Evolutionary conservation across 768 basidiomycete species (phyloP).

Genomic region (Xanthoconium purpureum): DNA sequence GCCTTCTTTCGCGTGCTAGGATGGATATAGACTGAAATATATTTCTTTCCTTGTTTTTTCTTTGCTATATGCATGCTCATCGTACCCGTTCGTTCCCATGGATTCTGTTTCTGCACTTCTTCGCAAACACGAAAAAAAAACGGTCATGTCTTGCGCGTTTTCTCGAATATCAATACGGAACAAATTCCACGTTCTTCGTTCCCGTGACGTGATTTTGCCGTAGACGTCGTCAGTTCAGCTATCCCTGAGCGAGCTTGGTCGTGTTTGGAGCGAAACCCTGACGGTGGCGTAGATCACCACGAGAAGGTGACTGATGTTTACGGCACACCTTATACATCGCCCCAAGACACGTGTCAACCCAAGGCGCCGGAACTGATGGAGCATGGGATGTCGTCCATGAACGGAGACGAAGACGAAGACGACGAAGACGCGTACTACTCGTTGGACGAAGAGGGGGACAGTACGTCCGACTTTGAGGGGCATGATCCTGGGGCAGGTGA

Average conservation of each 20-base stretch:
- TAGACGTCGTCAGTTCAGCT: slow-evolving; percentile 1
- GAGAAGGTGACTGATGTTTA: slow-evolving; percentile 19
- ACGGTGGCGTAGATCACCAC: slow-evolving; percentile 2
- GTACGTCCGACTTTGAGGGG: slow-evolving; percentile 6
- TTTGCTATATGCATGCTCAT: slow-evolving; percentile 35
- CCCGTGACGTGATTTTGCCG: slow-evolving; percentile 3
- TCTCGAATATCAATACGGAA: slow-evolving; percentile 14
- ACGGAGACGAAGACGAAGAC: slow-evolving; percentile 32
- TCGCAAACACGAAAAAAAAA: slow-evolving; percentile 1
- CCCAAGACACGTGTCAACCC: slow-evolving; percentile 10
- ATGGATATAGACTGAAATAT: slow-evolving; percentile 78
- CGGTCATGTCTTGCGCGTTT: slow-evolving; percentile 1
- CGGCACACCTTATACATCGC: slow-evolving; percentile 24
- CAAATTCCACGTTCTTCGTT: slow-evolving; percentile 8
- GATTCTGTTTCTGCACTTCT: slow-evolving; percentile 5
- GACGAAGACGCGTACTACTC: slow-evolving; percentile 35
- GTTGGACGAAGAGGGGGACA: slow-evolving; percentile 29
- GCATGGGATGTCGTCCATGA: slow-evolving; percentile 5
- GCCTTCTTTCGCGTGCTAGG: slow-evolving; percentile 38
- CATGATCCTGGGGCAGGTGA: slow-evolving; percentile 25
- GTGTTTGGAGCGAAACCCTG: not conserved
- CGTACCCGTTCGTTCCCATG: slow-evolving; percentile 12
- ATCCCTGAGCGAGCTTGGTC: not conserved
- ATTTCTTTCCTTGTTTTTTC: slow-evolving; percentile 40
- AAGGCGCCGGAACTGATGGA: slow-evolving; percentile 2